Base-by-base conservation (phyloP, 2,329 filamentous ascomycete genomes). In the Magnaporthales sp. region DNA sequence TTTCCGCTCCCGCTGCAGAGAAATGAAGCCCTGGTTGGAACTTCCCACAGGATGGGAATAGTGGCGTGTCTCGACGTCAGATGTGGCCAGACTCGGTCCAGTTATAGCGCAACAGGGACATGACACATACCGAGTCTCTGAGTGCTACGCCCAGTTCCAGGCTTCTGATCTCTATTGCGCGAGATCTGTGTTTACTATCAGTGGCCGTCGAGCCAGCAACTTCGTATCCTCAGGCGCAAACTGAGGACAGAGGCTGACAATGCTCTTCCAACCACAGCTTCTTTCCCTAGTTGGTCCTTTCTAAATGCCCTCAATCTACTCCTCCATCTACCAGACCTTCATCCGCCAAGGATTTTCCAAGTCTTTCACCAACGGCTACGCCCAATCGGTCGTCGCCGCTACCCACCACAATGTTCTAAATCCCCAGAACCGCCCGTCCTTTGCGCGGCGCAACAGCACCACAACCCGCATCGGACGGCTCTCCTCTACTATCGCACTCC, bases 271-370 rank as follows among this genome's bases (percentile, higher is more conserved):
- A 15, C 24, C 15, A 26, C 72, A 85, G 83, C 81, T 80, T 78
- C 80, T 81, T 79, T 82, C 82, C 83, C 84, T 83, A 74, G 80
- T 79, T 78, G 87, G 89, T 77, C 82, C 86, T 78, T 87, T 85
- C 91, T 97, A 96, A 96, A 98, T 97, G 94, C 87, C 87, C 80
- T 83, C 84, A 77, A 87, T 88, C 75, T 89, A 88, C 79, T 88
- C 86, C 70, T 86, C 85, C 76, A 81, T 89, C 71, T 89, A 88
- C 80, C 84, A 87, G 81, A 89, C 86, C 84, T 91, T 98, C 85
- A 92, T 96, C 88, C 94, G 95, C 84, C 91, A 94, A 86, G 93
- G 92, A 90, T 91, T 97, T 81, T 89, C 92, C 77, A 98, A 98
- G 84, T 93, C 93, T 75, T 91, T 98, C 79, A 94, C 92, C 78